These are phyloP conservation scores for Ramularia collo-cygni DNA, from an alignment of 2,329 filamentous ascomycete genomes.

Conservation along the genomic window DNA sequence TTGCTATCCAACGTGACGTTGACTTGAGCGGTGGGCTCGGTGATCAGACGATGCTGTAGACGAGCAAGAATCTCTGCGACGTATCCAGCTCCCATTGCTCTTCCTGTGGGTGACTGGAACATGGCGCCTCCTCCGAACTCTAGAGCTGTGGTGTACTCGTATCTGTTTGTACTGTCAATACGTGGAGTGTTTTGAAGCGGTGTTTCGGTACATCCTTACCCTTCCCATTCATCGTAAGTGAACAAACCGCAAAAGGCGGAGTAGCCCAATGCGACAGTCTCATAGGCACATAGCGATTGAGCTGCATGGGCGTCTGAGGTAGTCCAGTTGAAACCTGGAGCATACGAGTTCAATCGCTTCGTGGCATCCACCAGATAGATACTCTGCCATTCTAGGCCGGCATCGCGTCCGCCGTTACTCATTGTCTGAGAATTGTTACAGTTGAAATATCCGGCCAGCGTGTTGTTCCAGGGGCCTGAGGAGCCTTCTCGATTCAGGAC, in stretches of 20 bases:
- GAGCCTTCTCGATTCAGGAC: constrained; percentile 61
- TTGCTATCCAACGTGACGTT: constrained; percentile 66
- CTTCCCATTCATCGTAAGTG: constrained; percentile 66
- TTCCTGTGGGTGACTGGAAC: constrained; percentile 59
- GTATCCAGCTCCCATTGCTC: constrained; percentile 67
- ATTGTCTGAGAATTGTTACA: constrained; percentile 53
- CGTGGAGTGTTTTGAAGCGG: too few relatives aligned
- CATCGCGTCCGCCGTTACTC: constrained; percentile 21
- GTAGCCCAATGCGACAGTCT: constrained; percentile 70
- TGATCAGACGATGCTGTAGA: constrained; percentile 53
- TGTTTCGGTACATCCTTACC: constrained; percentile 63
- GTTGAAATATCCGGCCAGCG: constrained; percentile 58
- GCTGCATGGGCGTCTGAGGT: constrained; percentile 56
- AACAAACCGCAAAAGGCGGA: constrained; percentile 69
- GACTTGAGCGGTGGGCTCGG: constrained; percentile 37
- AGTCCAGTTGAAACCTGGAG: constrained; percentile 51
- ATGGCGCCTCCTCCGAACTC: constrained; percentile 53
- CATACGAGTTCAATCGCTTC: constrained; percentile 47
- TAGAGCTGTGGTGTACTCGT: constrained; percentile 65
- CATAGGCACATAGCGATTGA: constrained; percentile 69
- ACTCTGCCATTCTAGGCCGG: constrained; percentile 44
- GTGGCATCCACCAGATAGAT: constrained; percentile 62
- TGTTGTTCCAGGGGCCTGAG: constrained; percentile 52
- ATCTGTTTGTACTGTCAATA: too few relatives aligned
- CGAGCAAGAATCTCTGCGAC: constrained; percentile 67